Base-by-base conservation (phyloP, 106 monocot genomes). In the Apostasia ramifera region DNA sequence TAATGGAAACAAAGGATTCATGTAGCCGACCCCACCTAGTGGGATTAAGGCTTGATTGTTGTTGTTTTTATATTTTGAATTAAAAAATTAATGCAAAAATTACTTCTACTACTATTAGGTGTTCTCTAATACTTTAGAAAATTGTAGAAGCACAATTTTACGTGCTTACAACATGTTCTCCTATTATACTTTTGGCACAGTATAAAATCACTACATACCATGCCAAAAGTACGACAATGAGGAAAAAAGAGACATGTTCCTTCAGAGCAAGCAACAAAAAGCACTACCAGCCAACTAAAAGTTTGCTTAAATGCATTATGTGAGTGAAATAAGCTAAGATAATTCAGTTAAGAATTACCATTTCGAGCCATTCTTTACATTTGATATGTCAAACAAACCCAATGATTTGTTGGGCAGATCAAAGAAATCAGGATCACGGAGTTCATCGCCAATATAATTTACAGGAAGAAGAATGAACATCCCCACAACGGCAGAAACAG, bases 351-450 rank as follows among this genome's bases (percentile, higher is more conserved):
- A n/a, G 2, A 7, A 47, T 69, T 75, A 98, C 98, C 85, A 69
- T 9, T 88, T 93, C 6, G 98, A 98, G 44, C 90, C 90, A 80
- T 93, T 80, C 63, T 93, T 71, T 8, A 98, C 87, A 83, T 98
- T 98, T 63, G 98, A 98, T 66, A 98, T 88, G 78, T 74, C 93
- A 81, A 98, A 98, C 44, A 81, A 77, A 71, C 90, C 93, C 48
- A 98, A 40, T 42, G 92, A 93, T 76, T 90, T 87, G 62, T 85
- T 90, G 51, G 87, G 79, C 46, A 98, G 60, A 70, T 92, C 81
- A 12, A 81, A 68, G 61, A 92, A 85, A 74, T 90, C 90, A 71
- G 79, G 71, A 44, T 78, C 68, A 15, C 75, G 74, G 39, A 95
- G 78, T 47, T 93, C 83, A 59, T 83, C 82, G 1, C 98, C 98